Conservation (phyloP, 305 asterid species). For the Fraxinus angustifolia region DNA sequence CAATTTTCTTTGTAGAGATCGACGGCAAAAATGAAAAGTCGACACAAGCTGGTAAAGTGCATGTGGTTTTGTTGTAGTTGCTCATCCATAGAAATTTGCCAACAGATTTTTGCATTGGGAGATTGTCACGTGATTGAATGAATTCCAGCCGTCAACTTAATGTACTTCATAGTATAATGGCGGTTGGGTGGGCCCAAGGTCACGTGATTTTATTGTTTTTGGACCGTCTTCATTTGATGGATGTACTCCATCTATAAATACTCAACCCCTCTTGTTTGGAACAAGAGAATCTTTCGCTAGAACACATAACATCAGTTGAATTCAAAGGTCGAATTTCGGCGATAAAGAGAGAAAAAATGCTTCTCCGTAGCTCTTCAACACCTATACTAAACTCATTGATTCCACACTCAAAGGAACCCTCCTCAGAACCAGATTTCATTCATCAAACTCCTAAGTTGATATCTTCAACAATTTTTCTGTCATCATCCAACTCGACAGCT, state of each 20-base stretch:
- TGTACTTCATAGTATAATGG: too few relatives aligned
- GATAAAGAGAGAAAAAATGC: constrained; percentile 25
- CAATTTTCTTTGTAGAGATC: neutral
- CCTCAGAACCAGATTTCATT: constrained; percentile 17
- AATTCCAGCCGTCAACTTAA: too few relatives aligned
- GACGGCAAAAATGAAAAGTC: neutral
- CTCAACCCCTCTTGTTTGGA: neutral
- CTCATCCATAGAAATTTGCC: too few relatives aligned
- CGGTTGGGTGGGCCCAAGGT: too few relatives aligned
- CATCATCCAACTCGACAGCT: neutral
- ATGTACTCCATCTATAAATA: neutral
- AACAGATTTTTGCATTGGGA: too few relatives aligned
- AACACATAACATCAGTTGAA: neutral
- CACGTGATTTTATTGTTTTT: too few relatives aligned
- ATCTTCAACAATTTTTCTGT: constrained; percentile 5
- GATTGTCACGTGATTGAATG: too few relatives aligned
- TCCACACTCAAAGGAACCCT: constrained; percentile 12
- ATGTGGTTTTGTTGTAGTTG: too few relatives aligned
- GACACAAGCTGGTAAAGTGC: neutral
- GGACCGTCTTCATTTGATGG: too few relatives aligned
- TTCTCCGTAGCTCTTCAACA: constrained; percentile 40
- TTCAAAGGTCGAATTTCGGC: neutral
- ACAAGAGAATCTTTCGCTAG: neutral
- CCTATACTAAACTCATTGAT: constrained; percentile 32
- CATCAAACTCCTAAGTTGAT: constrained; percentile 18